Evolutionary conservation across 176 grass and related monocot species (phyloP).

Genomic region (Musa itinerans): DNA sequence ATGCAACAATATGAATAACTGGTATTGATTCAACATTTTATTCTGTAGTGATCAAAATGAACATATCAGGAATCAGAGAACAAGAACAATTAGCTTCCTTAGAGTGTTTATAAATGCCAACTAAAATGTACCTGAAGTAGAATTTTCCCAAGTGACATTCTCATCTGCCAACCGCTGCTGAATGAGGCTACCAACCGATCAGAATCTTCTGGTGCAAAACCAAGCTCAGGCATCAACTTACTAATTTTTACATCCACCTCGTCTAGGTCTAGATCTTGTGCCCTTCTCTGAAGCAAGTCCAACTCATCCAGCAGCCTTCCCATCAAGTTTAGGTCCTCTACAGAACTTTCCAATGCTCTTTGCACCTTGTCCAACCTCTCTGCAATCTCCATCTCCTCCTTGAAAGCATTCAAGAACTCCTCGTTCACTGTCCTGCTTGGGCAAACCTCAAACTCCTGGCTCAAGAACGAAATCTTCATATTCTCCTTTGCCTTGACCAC

Average conservation of each 20-base stretch:
- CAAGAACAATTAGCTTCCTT: too few species aligned
- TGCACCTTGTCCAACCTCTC: constrained; percentile 73
- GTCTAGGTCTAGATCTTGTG: constrained; percentile 62
- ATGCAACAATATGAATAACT: too few species aligned
- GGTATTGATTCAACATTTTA: too few species aligned
- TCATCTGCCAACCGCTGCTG: constrained; percentile 92
- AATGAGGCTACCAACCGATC: constrained; percentile 82
- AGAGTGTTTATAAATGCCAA: not conserved
- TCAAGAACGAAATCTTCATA: constrained; percentile 80
- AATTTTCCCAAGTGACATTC: constrained; percentile 96
- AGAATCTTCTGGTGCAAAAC: constrained; percentile 65
- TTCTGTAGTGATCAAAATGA: not conserved
- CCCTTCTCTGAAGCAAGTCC: constrained; percentile 69
- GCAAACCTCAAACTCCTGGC: constrained; percentile 92
- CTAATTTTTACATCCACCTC: constrained; percentile 81
- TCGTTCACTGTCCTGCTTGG: constrained; percentile 51
- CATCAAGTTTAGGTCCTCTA: constrained; percentile 77
- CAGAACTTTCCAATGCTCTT: constrained; percentile 49
- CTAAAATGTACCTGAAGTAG: constrained; percentile 69
- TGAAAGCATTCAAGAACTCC: constrained; percentile 69
- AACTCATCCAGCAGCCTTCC: constrained; percentile 76
- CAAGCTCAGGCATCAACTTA: constrained; percentile 89
- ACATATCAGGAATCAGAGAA: not conserved
- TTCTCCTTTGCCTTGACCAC: constrained; percentile 76
- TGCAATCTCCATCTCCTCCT: constrained; percentile 81